Evolutionary conservation across 2,329 filamentous ascomycete species (phyloP), one percentile per base, ranked within the genome.

Genomic region (Aureobasidium sp.): DNA sequence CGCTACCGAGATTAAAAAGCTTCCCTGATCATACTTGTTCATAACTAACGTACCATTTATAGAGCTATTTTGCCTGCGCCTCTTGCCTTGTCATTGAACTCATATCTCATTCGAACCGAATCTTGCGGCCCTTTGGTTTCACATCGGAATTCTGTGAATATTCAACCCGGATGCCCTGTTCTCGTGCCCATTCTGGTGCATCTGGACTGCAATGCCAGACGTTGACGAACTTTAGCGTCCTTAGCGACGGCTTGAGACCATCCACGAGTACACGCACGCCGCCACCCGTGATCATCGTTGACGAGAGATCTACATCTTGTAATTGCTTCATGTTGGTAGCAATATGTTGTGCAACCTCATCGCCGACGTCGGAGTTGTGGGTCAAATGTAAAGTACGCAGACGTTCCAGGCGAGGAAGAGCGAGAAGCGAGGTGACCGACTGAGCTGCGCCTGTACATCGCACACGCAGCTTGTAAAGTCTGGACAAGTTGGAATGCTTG

Each of bases 121-220:
- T 49, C n/a, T 62, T 62, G 20, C 44, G 39, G 34, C 61, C 61
- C 31, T 62, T 62, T 3, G 31, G 36, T 17, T 53, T 49, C 7
- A 22, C 25, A 9, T 55, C 48, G 37, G 49, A 29, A 22, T 62
- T 49, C 25, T 53, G 61, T 5, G 51, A 63, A 41, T 66, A 66
- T 12, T 70, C 68, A 2, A 75, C 70, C 42, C 67, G 61, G 9
- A 74, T 60, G 12, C 76, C 76, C 62, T 72, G 72, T 6, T 57
- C 62, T 53, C 72, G 66, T 3, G 77, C 77, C 70, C 76, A 77
- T 14, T 71, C 69, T 4, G 78, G 68, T 0, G 75, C 77, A 67
- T 79, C 77, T 1, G 71, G 64, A 17, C 72, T 71, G 1, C 79
- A 69, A 7, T 67, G 55, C 2, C 58, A 58, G 52, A 76, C 79